Base-by-base conservation (phyloP, 2,329 filamentous ascomycete genomes). In the Fusarium siculi region DNA sequence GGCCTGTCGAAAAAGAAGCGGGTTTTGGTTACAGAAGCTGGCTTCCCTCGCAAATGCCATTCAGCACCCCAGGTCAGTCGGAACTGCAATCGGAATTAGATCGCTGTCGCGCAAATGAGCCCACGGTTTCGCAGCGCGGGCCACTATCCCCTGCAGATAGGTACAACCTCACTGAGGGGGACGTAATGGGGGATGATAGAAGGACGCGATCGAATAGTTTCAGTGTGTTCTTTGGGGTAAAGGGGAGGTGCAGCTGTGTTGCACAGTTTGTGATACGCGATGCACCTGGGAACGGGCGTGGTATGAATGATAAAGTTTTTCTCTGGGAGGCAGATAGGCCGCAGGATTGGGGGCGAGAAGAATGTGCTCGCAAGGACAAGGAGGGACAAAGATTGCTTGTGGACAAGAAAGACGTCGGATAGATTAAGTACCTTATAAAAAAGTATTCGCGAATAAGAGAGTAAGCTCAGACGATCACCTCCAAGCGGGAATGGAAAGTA, bases 91-190 rank as follows among this genome's bases (percentile, higher is more conserved):
- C 37, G 34, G 36, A 62, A 39, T 54, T 30, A 28, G 36, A 40
- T 59, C 34, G 53, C 63, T 57, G 70, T 71, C 54, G 67, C 63
- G 74, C 60, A 66, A 75, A 75, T 77, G 74, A 76, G 74, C 73
- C 70, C 68, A 76, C 70, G 68, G 55, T 63, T 68, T 66, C 44
- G 52, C 57, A 59, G 64, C 61, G 73, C 47, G 42, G 39, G 61
- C 55, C 58, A 49, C 44, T 66, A 66, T 71, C n/a, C 74, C 74
- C 70, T 75, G 68, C 53, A 68, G 59, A 63, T 44, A 70, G 43
- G 53, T 43, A 60, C 65, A 61, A 44, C 53, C 60, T 72, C 53
- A 36, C 57, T 67, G 44, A 37, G 28, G 52, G 50, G 42, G 53
- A 39, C 65, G 54, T 57, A 40, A 40, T 30, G 47, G 62, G 52